Conservation (phyloP, 2,329 filamentous ascomycete species). For the Fusarium brachygibbosum region DNA sequence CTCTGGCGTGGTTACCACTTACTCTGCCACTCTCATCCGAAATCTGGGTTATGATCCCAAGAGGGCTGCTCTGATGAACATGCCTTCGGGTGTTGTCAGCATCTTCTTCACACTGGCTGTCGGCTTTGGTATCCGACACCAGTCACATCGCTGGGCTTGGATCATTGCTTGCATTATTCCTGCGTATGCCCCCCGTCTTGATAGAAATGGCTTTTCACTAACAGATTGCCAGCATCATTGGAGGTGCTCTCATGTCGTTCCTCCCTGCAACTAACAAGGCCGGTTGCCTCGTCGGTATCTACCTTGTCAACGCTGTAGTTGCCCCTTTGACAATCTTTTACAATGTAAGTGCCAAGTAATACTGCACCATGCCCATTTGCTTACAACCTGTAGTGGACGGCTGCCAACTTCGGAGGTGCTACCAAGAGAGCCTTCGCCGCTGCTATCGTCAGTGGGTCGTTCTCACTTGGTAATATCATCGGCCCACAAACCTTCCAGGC, state of each 20-base stretch:
- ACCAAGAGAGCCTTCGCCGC: conserved; percentile 67
- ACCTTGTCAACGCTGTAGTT: conserved; percentile 65
- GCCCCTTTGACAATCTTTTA: conserved; percentile 62
- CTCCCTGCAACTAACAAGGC: conserved; percentile 60
- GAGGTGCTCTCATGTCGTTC: conserved; percentile 67
- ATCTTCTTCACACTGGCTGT: conserved; percentile 66
- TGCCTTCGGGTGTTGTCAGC: conserved; percentile 65
- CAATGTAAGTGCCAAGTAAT: conserved; percentile 51
- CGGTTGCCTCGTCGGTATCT: conserved; percentile 64
- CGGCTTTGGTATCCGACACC: conserved; percentile 61
- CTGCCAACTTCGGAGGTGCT: conserved; percentile 65
- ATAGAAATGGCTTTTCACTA: neutral
- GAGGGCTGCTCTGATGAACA: conserved; percentile 66
- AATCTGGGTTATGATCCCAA: conserved; percentile 62
- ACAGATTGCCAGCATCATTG: conserved; percentile 56
- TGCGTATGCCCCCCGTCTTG: conserved; percentile 51
- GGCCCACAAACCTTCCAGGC: conserved; percentile 69
- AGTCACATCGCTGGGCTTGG: conserved; percentile 65
- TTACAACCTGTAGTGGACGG: conserved; percentile 56
- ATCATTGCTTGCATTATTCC: conserved; percentile 63
- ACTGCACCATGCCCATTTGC: fast-evolving
- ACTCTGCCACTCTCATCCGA: conserved; percentile 66
- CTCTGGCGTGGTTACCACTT: conserved; percentile 67
- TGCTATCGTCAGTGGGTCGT: conserved; percentile 63
- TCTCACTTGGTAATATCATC: conserved; percentile 69